Evolutionary conservation across 1,284 basidiomycete genomes (phyloP).

Genomic region (Ustilago xerochloae): DNA sequence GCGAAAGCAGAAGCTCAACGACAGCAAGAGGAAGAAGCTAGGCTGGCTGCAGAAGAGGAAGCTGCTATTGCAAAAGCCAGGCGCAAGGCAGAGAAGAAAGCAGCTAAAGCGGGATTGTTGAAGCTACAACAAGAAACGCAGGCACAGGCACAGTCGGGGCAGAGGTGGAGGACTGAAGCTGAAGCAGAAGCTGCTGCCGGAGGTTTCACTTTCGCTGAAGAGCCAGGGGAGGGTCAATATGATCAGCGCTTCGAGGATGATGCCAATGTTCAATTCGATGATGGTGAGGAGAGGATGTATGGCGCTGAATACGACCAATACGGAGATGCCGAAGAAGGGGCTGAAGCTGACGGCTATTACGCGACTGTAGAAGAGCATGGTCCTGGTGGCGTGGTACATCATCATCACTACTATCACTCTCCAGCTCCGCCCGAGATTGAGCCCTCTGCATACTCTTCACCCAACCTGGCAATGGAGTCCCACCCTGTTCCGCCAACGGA

Average conservation of each 20-base stretch:
- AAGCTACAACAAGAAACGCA: conserved; percentile 43
- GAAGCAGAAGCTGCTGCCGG: conserved; percentile 61
- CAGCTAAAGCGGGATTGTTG: conserved; percentile 53
- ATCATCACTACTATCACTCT: conserved; percentile 61
- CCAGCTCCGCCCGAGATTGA: conserved; percentile 10
- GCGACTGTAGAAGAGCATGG: conserved; percentile 34
- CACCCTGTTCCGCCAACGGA: background rate
- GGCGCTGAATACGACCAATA: conserved; percentile 29
- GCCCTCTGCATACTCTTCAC: conserved; percentile 10
- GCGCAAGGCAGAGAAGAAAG: conserved; percentile 54
- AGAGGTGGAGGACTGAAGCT: conserved; percentile 50
- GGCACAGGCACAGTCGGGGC: conserved; percentile 25
- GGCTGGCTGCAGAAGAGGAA: conserved; percentile 55
- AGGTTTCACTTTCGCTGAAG: conserved; percentile 46
- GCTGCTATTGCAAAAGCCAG: conserved; percentile 58
- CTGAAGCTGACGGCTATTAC: conserved; percentile 19
- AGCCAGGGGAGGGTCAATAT: conserved; percentile 13
- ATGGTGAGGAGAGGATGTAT: conserved; percentile 2
- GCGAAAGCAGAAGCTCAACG: conserved; percentile 39
- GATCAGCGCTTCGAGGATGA: background rate
- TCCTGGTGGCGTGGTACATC: conserved; percentile 49
- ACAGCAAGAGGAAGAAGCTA: too few relatives aligned
- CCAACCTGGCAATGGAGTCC: background rate
- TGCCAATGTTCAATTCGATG: conserved; percentile 24
- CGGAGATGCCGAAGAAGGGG: conserved; percentile 36